A percentile compares a stretch with the other conserved stretches of the same genome.
These are phyloP conservation scores for Wakefieldia striispora DNA, from an alignment of 768 basidiomycete species.

Conservation along the genomic window DNA sequence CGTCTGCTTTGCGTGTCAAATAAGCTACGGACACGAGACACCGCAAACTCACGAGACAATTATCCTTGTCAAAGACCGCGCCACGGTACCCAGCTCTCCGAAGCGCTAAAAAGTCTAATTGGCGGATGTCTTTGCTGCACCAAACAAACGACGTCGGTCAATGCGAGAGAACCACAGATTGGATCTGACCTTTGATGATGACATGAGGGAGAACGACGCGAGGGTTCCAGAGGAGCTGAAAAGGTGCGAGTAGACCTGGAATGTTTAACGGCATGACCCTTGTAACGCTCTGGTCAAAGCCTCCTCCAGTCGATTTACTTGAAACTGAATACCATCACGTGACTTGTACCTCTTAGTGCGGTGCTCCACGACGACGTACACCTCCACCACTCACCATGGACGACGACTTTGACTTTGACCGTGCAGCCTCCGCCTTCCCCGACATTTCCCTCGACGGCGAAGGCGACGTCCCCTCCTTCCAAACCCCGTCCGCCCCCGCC, in stretches of 20 bases:
- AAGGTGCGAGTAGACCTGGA: conserved; percentile 64
- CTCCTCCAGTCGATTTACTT: no score
- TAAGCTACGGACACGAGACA: no score
- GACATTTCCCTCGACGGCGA: conserved; percentile 76
- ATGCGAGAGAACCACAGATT: background rate
- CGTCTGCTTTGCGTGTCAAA: conserved; percentile 52
- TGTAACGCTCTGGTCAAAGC: no score
- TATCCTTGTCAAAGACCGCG: conserved; percentile 97
- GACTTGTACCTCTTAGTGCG: background rate
- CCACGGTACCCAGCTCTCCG: conserved; percentile 77
- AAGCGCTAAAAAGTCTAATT: conserved; percentile 74
- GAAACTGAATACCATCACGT: conserved; percentile 7
- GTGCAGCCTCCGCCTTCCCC: conserved; percentile 79
- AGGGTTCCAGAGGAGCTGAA: conserved; percentile 68
- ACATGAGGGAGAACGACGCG: conserved; percentile 67
- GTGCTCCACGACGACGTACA: background rate
- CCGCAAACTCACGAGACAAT: conserved; percentile 71
- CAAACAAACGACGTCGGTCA: conserved; percentile 11
- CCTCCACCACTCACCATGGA: conserved; percentile 19
- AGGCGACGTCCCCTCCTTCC: conserved; percentile 50
- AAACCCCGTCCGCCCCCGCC: conserved; percentile 29
- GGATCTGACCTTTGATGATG: conserved; percentile 56
- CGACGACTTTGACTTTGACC: conserved; percentile 77
- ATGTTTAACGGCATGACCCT: conserved; percentile 68
- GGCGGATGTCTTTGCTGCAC: conserved; percentile 75